A percentile compares a stretch with the other conserved stretches of the same genome.
phyloP scores from a whole-genome alignment of 306 rosid genomes.

The Lotus japonicus region DNA sequence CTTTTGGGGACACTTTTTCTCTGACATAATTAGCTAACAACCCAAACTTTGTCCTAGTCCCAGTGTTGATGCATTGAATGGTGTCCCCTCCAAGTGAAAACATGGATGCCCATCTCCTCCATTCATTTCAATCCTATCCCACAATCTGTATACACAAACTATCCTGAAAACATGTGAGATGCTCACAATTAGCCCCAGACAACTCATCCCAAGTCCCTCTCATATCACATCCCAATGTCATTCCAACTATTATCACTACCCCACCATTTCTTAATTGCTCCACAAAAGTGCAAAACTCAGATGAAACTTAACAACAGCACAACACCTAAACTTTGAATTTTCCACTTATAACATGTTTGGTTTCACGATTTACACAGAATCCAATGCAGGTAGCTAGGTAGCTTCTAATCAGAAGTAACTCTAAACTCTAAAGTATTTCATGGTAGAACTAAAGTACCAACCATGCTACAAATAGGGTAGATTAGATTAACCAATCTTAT shows the following conservation, averaged over 20 bases:
- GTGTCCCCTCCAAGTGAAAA: slow-evolving; percentile 1
- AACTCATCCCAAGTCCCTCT: slow-evolving; percentile 2
- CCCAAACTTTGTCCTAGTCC: slow-evolving; percentile 26
- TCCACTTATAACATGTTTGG: no score
- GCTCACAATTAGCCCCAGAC: slow-evolving; percentile 10
- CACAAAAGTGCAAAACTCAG: background rate
- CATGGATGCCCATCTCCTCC: slow-evolving; percentile 7
- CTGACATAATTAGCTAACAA: slow-evolving; percentile 15
- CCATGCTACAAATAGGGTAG: no score
- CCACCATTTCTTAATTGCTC: background rate
- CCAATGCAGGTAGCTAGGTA: no score
- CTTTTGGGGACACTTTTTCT: background rate
- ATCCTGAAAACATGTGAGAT: slow-evolving; percentile 12
- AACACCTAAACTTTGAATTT: no score
- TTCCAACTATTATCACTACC: slow-evolving; percentile 21
- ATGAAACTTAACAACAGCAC: background rate
- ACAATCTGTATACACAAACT: slow-evolving; percentile 2
- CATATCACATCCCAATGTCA: slow-evolving; percentile 1
- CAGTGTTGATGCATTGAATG: background rate
- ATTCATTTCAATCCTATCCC: slow-evolving; percentile 12
- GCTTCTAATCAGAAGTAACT: no score
- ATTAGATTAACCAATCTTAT: no score
- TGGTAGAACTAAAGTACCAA: no score
- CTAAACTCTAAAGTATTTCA: no score
- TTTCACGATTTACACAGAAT: no score